These are phyloP conservation scores for Leccinellum luteum DNA, from an alignment of 768 basidiomycete genomes.

Conservation along the genomic window DNA sequence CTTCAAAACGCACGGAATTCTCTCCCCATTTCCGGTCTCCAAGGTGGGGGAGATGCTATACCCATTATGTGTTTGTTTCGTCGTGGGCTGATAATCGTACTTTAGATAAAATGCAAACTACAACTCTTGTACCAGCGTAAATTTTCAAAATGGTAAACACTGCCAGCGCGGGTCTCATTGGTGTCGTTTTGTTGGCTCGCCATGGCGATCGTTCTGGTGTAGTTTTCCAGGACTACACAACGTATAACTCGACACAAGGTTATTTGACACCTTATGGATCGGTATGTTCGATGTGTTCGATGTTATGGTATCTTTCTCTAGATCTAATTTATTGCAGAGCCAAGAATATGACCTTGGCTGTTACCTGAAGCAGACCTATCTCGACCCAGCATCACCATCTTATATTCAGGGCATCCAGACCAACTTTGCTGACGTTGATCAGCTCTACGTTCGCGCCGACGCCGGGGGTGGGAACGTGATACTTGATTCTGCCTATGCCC, in stretches of 20 bases:
- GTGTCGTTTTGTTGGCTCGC: conserved; percentile 71
- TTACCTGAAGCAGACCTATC: conserved; percentile 60
- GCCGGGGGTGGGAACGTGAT: conserved; percentile 77
- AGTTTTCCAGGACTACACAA: conserved; percentile 68
- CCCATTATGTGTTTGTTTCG: neutral
- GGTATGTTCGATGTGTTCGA: conserved; percentile 36
- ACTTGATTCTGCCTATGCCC: conserved; percentile 78
- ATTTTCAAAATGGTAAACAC: conserved; percentile 25
- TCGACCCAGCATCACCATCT: conserved; percentile 57
- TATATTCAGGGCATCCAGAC: conserved; percentile 65
- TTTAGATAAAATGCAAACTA: neutral
- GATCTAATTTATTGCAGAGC: conserved; percentile 5
- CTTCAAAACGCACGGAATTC: neutral
- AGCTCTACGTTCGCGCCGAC: conserved; percentile 75
- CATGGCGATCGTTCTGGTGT: conserved; percentile 67
- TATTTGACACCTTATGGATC: conserved; percentile 74
- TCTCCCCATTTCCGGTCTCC: neutral
- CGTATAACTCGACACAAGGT: conserved; percentile 61
- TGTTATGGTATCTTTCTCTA: neutral
- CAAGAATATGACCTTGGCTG: conserved; percentile 65
- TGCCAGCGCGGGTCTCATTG: conserved; percentile 44
- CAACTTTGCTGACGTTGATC: conserved; percentile 63
- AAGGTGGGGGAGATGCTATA: neutral
- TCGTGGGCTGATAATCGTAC: neutral
- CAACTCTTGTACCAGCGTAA: neutral